Conservation (phyloP, 805 yeast species). For the Yarrowia sp. region DNA sequence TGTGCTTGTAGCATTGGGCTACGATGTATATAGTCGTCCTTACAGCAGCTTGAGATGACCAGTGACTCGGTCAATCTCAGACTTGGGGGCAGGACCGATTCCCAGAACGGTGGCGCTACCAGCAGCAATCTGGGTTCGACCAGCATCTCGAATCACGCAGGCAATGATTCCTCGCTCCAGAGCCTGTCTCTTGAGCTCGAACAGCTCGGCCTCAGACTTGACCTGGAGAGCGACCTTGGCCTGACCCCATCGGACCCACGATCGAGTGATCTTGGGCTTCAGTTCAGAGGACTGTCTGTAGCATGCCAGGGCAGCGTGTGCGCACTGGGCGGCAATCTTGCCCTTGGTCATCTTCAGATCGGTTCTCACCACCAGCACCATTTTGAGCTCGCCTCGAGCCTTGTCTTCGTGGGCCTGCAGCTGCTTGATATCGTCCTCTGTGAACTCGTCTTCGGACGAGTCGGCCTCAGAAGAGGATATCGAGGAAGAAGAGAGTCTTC, state of each 20-base stretch:
- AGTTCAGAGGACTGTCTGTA: conserved; percentile 65
- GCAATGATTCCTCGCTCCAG: conserved; percentile 79
- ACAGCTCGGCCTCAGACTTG: conserved; percentile 71
- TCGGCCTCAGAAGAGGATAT: conserved; percentile 36
- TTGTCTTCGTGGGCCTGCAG: conserved; percentile 30
- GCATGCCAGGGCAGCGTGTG: conserved; percentile 95
- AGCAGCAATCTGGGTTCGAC: conserved; percentile 94
- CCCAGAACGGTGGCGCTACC: conserved; percentile 98
- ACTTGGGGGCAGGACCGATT: conserved; percentile 91
- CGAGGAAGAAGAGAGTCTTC: conserved; percentile 21
- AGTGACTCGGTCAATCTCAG: conserved; percentile 80
- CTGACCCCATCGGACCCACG: conserved; percentile 89
- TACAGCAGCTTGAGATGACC: conserved; percentile 77
- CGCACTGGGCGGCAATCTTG: conserved; percentile 96
- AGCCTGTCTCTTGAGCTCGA: conserved; percentile 79
- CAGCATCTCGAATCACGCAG: conserved; percentile 90
- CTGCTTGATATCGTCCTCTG: conserved; percentile 31
- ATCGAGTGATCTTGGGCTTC: conserved; percentile 66
- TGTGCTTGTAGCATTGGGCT: background rate
- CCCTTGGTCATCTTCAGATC: conserved; percentile 95
- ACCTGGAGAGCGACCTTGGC: conserved; percentile 86
- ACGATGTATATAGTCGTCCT: conserved; percentile 8
- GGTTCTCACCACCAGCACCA: conserved; percentile 87
- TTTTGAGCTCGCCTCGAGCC: conserved; percentile 45
- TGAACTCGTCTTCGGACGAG: conserved; percentile 37